These are phyloP conservation scores for Teratosphaeria viscida DNA, from an alignment of 2,329 filamentous ascomycete species.

Conservation along the genomic window DNA sequence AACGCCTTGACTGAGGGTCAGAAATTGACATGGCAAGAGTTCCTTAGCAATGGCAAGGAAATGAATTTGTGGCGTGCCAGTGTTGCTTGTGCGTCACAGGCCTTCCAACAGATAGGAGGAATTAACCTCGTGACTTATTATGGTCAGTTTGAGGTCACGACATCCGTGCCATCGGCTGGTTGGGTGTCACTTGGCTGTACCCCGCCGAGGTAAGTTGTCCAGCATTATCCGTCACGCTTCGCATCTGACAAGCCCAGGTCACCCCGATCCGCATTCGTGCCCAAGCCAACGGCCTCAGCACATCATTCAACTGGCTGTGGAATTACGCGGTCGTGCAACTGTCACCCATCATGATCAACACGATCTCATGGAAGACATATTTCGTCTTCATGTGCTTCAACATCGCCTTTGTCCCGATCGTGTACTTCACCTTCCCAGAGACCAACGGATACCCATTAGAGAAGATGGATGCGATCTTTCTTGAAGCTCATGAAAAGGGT, in stretches of 20 bases:
- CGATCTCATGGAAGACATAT: slow-evolving; percentile 46
- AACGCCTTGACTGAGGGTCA: not conserved
- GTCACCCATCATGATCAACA: slow-evolving; percentile 49
- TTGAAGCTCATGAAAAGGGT: not conserved
- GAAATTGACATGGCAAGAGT: not conserved
- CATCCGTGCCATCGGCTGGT: slow-evolving; percentile 1
- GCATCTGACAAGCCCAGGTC: not conserved
- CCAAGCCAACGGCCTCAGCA: not conserved
- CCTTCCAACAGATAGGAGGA: not conserved
- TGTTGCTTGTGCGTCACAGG: not conserved
- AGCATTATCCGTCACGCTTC: not conserved
- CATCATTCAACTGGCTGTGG: not conserved
- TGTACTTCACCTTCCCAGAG: slow-evolving; percentile 25
- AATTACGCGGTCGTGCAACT: slow-evolving; percentile 60
- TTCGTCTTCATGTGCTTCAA: slow-evolving; percentile 27
- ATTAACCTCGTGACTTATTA: not conserved
- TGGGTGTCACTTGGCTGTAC: slow-evolving; percentile 3
- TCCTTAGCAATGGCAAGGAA: not conserved
- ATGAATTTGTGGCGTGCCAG: not conserved
- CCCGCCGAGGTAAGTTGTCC: not conserved
- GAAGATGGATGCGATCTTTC: not conserved
- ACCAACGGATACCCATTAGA: not conserved
- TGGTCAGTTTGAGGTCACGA: not conserved
- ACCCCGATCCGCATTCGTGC: not conserved
- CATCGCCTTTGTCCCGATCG: slow-evolving; percentile 3